These are phyloP conservation scores for Candida piceae DNA, from an alignment of 805 yeast species.

Conservation along the genomic window DNA sequence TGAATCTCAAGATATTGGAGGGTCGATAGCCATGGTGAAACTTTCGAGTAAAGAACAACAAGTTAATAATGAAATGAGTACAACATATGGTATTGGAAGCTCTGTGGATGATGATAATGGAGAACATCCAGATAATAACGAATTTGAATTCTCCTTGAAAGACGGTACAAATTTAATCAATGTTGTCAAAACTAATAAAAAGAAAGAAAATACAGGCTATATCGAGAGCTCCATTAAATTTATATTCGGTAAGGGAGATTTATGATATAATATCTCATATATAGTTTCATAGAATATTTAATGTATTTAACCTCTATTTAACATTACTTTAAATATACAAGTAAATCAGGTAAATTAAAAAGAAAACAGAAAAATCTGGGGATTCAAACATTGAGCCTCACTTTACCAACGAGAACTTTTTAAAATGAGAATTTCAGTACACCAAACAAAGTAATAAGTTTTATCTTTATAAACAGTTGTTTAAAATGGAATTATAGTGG, in stretches of 20 bases:
- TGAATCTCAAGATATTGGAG: conserved; percentile 45
- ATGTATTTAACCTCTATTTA: no score
- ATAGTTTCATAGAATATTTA: no score
- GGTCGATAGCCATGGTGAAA: conserved; percentile 20
- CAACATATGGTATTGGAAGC: conserved; percentile 5
- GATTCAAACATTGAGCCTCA: not conserved
- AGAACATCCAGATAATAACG: conserved; percentile 7
- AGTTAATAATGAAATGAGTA: conserved; percentile 11
- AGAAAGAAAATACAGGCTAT: conserved; percentile 10
- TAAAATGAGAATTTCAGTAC: no score
- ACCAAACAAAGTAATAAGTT: no score
- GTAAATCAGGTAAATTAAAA: not conserved
- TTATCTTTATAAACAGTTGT: no score
- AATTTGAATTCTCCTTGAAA: conserved; percentile 30
- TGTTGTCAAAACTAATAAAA: conserved; percentile 13
- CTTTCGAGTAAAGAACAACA: conserved; percentile 7
- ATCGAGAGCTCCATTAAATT: conserved; percentile 12
- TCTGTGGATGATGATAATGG: conserved; percentile 6
- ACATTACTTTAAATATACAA: no score
- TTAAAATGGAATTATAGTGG: no score
- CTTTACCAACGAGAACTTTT: no score
- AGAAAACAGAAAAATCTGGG: not conserved
- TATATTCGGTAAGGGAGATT: conserved; percentile 18
- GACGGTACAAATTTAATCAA: conserved; percentile 39
- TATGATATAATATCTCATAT: conserved; percentile 2